Conservation (phyloP, 2,329 filamentous ascomycete species). For the Botrytis squamosa region DNA sequence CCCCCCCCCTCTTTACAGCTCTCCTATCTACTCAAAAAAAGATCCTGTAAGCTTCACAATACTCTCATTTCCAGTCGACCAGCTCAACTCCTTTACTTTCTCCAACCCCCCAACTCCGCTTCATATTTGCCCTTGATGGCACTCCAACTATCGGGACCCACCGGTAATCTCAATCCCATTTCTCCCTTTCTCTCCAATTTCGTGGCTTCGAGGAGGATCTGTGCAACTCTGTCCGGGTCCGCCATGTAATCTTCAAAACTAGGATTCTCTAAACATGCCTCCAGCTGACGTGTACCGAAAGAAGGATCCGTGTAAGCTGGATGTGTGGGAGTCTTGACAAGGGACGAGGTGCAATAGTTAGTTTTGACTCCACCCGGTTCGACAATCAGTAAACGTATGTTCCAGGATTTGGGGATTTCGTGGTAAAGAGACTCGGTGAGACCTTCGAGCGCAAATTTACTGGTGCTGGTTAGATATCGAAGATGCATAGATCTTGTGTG, state of each 20-base stretch:
- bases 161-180: constrained; percentile 30
- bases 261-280: constrained; percentile 21
- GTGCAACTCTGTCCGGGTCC: constrained; percentile 24
- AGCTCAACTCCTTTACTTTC: constrained; percentile 9
- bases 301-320: constrained; percentile 32
- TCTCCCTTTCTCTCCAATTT: not conserved
- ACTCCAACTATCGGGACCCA: constrained; percentile 28
- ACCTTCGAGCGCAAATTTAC: constrained; percentile 44
- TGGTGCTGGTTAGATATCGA: not conserved
- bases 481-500: no score
- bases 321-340: constrained; percentile 19
- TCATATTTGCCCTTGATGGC: constrained; percentile 27
- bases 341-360: constrained; percentile 31
- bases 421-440: constrained; percentile 40
- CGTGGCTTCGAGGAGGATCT: constrained; percentile 22
- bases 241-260: constrained; percentile 14
- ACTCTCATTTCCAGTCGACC: not conserved
- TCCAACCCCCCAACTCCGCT: not conserved
- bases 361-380: constrained; percentile 45
- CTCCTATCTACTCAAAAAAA: not conserved
- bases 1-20: not conserved
- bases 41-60: not conserved
- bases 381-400: constrained; percentile 42
- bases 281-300: constrained; percentile 34
- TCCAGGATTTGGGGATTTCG: constrained; percentile 41